Conservation (phyloP, 192 early-diverging fungal species). For the Coemansia guatemalensis region DNA sequence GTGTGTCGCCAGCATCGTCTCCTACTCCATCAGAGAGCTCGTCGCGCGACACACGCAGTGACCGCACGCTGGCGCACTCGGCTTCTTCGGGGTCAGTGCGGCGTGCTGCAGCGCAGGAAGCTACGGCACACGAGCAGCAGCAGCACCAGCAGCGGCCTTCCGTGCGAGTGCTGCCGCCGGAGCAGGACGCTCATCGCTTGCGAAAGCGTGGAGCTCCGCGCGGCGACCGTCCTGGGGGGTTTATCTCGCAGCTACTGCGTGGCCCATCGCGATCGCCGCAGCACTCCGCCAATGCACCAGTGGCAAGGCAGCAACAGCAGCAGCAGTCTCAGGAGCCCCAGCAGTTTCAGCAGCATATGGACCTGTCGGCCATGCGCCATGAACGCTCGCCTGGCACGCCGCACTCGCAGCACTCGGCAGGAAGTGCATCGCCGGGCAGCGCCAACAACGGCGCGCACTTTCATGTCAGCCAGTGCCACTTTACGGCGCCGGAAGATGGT, state of each 20-base stretch:
- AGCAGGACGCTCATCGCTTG: background rate
- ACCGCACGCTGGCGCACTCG: conserved; percentile 41
- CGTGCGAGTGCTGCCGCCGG: conserved; percentile 23
- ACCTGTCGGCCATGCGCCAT: background rate
- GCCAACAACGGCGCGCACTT: conserved; percentile 4
- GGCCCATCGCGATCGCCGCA: conserved; percentile 21
- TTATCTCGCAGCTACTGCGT: conserved; percentile 43
- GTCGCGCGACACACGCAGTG: conserved; percentile 37
- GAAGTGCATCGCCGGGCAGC: conserved; percentile 4
- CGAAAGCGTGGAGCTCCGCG: conserved; percentile 21
- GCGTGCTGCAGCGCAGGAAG: conserved; percentile 6
- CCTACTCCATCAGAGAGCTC: conserved; percentile 45
- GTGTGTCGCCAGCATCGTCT: conserved; percentile 27
- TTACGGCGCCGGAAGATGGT: background rate
- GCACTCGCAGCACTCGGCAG: conserved; percentile 5
- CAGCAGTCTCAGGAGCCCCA: background rate
- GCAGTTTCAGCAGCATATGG: conserved; percentile 1
- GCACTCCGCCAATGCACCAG: background rate
- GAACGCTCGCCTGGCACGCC: conserved; percentile 23
- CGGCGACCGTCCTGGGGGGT: conserved; percentile 16
- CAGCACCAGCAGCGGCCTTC: conserved; percentile 11
- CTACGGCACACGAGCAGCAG: background rate
- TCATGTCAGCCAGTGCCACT: conserved; percentile 15
- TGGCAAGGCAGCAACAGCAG: background rate
- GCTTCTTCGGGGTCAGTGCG: conserved; percentile 35